phyloP scores from a whole-genome alignment of 2,329 filamentous ascomycete genomes.

The Nigrograna mackinnonii region DNA sequence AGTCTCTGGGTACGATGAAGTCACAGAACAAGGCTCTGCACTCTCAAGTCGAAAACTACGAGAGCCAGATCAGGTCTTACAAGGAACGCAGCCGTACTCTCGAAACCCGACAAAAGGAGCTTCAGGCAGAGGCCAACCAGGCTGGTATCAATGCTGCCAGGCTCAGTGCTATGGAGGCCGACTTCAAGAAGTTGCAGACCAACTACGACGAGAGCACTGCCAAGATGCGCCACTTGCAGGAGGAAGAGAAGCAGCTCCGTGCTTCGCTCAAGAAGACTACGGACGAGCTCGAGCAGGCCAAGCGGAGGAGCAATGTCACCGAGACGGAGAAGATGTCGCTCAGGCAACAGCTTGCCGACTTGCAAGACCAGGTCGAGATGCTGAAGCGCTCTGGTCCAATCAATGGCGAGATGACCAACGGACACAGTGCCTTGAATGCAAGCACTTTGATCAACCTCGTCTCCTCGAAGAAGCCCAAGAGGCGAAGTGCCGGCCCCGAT shows the following conservation, averaged over 20 bases:
- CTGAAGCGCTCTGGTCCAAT: slow-evolving; percentile 77
- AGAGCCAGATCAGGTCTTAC: slow-evolving; percentile 94
- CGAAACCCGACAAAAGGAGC: slow-evolving; percentile 87
- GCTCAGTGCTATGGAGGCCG: slow-evolving; percentile 87
- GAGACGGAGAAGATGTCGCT: slow-evolving; percentile 86
- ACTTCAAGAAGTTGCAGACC: slow-evolving; percentile 88
- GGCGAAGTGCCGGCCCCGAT: slow-evolving; percentile 87
- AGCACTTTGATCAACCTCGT: slow-evolving; percentile 95
- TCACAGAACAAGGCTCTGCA: slow-evolving; percentile 89
- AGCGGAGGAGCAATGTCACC: slow-evolving; percentile 72
- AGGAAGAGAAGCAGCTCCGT: slow-evolving; percentile 84
- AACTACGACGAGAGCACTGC: slow-evolving; percentile 88
- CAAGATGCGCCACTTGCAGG: slow-evolving; percentile 92
- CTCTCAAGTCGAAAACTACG: slow-evolving; percentile 92
- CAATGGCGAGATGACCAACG: slow-evolving; percentile 71
- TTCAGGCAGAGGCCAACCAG: slow-evolving; percentile 96
- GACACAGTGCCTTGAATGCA: slow-evolving; percentile 49
- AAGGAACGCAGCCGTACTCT: slow-evolving; percentile 88
- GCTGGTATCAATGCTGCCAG: slow-evolving; percentile 93
- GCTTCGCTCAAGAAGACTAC: slow-evolving; percentile 81
- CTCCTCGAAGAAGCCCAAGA: slow-evolving; percentile 94
- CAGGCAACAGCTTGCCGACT: slow-evolving; percentile 83
- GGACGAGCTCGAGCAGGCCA: slow-evolving; percentile 78
- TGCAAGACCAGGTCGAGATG: slow-evolving; percentile 90
- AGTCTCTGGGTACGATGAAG: slow-evolving; percentile 89